Conservation (phyloP, 1,139 yeast species). For the Scheffersomyces parashehatae region DNA sequence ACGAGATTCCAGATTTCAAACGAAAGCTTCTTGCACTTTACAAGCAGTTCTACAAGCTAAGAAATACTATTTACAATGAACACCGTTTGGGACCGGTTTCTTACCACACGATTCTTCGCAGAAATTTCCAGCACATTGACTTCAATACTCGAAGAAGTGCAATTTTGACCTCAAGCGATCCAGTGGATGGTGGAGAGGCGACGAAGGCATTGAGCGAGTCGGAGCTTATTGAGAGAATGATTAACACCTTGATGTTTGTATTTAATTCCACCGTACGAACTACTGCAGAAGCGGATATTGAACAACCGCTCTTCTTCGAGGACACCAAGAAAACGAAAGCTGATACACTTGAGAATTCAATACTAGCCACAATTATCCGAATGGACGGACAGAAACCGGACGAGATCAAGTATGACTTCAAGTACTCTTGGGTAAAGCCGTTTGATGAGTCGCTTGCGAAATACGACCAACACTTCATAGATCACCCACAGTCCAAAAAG, state of each 20-base stretch:
- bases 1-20: conserved; percentile 11
- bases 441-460: conserved; percentile 10
- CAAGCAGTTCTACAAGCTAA: conserved; percentile 32
- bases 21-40: conserved; percentile 23
- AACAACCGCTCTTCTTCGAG: conserved; percentile 19
- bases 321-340: conserved; percentile 18
- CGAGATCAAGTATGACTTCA: conserved; percentile 29
- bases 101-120: conserved; percentile 23
- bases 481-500: conserved; percentile 1
- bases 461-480: conserved; percentile 5
- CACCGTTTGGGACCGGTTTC: conserved; percentile 2
- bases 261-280: conserved; percentile 37
- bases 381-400: conserved; percentile 32
- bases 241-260: conserved; percentile 39
- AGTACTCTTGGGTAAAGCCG: conserved; percentile 28
- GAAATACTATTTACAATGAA: conserved; percentile 23
- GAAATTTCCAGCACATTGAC: conserved; percentile 24
- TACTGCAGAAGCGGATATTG: conserved; percentile 12
- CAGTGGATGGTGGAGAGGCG: conserved; percentile 3
- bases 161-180: conserved; percentile 9
- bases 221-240: conserved; percentile 24
- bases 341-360: conserved; percentile 26
- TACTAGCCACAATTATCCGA: conserved; percentile 31
- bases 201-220: conserved; percentile 3
- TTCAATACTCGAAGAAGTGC: conserved; percentile 19